Conservation (phyloP, 1,284 basidiomycete genomes). For the Marasmius oreades region DNA sequence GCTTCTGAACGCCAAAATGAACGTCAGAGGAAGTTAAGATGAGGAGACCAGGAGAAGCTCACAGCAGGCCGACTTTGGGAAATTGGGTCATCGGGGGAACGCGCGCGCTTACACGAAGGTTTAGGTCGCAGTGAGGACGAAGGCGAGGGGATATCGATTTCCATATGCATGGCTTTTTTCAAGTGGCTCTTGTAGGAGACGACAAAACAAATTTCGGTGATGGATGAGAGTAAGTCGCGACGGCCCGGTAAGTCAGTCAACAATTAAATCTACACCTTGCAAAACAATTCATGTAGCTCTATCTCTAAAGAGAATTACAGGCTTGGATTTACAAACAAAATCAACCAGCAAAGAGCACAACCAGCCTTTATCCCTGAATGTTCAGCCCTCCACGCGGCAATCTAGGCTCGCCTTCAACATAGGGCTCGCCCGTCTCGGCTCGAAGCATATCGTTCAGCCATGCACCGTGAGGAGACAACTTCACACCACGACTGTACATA, state of each 20-base stretch:
- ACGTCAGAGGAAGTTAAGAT: conserved; percentile 2
- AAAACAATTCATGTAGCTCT: too few relatives aligned
- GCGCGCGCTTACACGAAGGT: conserved; percentile 43
- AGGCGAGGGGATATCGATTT: conserved; percentile 47
- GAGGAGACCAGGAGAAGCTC: conserved; percentile 19
- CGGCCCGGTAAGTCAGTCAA: too few relatives aligned
- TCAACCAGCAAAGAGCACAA: background rate
- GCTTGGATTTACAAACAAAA: too few relatives aligned
- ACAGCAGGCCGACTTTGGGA: conserved; percentile 50
- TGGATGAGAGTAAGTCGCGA: background rate
- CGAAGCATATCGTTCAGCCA: conserved; percentile 80
- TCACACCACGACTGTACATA: conserved; percentile 69
- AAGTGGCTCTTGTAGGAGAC: background rate
- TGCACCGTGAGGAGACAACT: conserved; percentile 71
- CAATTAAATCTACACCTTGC: too few relatives aligned
- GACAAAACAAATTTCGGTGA: background rate
- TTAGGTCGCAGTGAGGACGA: conserved; percentile 31
- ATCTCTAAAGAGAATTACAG: too few relatives aligned
- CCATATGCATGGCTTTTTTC: conserved; percentile 34
- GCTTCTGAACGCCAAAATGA: conserved; percentile 33
- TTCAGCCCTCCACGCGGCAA: conserved; percentile 56
- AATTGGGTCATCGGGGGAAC: conserved; percentile 47
- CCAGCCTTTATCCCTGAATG: conserved; percentile 40
- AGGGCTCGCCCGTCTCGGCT: conserved; percentile 66
- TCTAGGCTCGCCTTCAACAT: conserved; percentile 59